Conservation (phyloP, 2,329 filamentous ascomycete genomes). For the Bipolaris bicolor region DNA sequence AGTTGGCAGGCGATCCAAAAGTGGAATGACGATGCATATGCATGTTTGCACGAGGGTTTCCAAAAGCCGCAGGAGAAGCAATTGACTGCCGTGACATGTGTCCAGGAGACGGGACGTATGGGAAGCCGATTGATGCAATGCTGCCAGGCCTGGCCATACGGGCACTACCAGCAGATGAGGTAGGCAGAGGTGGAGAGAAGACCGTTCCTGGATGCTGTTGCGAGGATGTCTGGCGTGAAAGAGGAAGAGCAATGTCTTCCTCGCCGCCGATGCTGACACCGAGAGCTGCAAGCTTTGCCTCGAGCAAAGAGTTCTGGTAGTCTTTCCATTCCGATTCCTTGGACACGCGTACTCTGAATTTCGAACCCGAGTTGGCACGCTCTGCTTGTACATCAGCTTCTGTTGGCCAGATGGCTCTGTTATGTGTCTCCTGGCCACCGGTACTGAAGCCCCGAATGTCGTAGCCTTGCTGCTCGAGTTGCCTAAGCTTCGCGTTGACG, state of each 20-base stretch:
- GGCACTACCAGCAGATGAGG: constrained; percentile 77
- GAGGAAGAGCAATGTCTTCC: constrained; percentile 63
- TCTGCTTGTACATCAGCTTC: constrained; percentile 65
- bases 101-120: constrained; percentile 60
- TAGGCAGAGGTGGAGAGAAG: constrained; percentile 83
- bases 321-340: constrained; percentile 75
- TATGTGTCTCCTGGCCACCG: constrained; percentile 57
- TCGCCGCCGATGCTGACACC: constrained; percentile 84
- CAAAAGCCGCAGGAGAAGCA: constrained; percentile 74
- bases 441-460: constrained; percentile 69
- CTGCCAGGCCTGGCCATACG: constrained; percentile 62
- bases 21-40: constrained; percentile 75
- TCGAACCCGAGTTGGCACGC: constrained; percentile 53
- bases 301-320: constrained; percentile 82
- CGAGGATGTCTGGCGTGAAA: constrained; percentile 74
- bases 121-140: constrained; percentile 64
- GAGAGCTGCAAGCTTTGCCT: constrained; percentile 89
- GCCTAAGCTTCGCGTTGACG: constrained; percentile 66
- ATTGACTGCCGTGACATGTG: constrained; percentile 68
- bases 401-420: constrained; percentile 71
- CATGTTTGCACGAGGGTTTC: constrained; percentile 56
- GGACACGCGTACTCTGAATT: constrained; percentile 69
- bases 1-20: constrained; percentile 71
- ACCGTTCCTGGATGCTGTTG: constrained; percentile 76
- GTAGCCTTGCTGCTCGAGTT: constrained; percentile 74